Evolutionary conservation across 2,329 filamentous ascomycete genomes (phyloP), one percentile per base, ranked within the genome.

Genomic region (Trichoderma simmonsii): DNA sequence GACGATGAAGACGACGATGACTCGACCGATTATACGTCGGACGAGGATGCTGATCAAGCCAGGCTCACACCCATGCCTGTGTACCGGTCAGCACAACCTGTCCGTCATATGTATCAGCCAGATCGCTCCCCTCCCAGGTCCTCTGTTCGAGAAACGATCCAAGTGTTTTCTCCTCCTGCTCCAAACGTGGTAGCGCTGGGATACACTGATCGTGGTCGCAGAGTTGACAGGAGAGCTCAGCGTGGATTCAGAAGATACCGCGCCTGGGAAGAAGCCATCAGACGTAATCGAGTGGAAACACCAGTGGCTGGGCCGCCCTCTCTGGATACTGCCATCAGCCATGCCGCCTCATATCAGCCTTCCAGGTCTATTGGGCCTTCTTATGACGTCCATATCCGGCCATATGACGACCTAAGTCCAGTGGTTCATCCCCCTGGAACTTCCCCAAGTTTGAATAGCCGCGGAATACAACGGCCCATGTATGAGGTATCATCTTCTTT

Each of bases 201-300:
- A 68, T 78, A 79, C 63, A 73, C 67, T 62, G 39, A 74, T 36
- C 39, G 51, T 39, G 48, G 39, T 70, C 71, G 61, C 12, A 73
- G 74, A 36, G 62, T 75, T 28, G 77, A 78, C 24, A 81, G 79
- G 73, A 83, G 79, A 73, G 79, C 80, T 32, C 83, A 84, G 62
- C 80, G 83, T 39, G 85, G 84, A 2, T 86, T 86, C 72, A 82
- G 83, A 74, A 80, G 85, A 73, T 86, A 86, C 67, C 80, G 83
- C 73, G 84, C 81, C n/a, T 83, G 82, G 81, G 79, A 82, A 72
- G 80, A 82, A 56, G 82, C 82, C 24, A 77, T 83, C 48, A 76
- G 78, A 63, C 80, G 82, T 30, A 80, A 77, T 70, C 77, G 78
- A 62, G 76, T 72, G 32, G 62, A 66, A 48, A 60, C 36, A 30